Evolutionary conservation across 495 filamentous ascomycete genomes (phyloP).

Genomic region (Lentithecium fluviatile): DNA sequence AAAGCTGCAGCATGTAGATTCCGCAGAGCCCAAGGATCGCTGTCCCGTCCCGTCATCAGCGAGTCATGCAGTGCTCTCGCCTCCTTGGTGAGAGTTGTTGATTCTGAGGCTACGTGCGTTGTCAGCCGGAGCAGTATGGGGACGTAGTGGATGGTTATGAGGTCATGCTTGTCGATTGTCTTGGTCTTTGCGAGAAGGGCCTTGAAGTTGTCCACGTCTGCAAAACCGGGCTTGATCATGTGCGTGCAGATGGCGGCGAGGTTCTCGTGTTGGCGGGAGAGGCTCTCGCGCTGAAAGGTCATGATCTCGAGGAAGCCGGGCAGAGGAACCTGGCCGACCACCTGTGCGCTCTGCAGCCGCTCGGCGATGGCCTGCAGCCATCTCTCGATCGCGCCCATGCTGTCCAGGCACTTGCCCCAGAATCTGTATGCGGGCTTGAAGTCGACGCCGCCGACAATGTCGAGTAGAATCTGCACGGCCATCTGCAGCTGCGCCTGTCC

Average conservation of each 20-base stretch:
- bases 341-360: conserved; percentile 63
- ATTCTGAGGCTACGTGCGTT: conserved; percentile 15
- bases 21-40: conserved; percentile 64
- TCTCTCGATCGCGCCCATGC: conserved; percentile 69
- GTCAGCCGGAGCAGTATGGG: conserved; percentile 56
- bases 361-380: conserved; percentile 72
- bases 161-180: conserved; percentile 69
- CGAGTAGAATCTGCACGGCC: conserved; percentile 38
- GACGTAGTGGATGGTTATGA: conserved; percentile 71
- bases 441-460: conserved; percentile 12
- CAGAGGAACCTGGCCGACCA: conserved; percentile 62
- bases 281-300: conserved; percentile 67
- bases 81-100: conserved; percentile 50
- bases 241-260: conserved; percentile 73
- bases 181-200: conserved; percentile 63
- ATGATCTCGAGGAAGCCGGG: conserved; percentile 66
- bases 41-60: conserved; percentile 62
- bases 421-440: conserved; percentile 39
- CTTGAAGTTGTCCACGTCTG: conserved; percentile 68
- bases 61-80: conserved; percentile 67
- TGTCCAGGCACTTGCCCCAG: conserved; percentile 68
- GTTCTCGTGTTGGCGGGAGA: conserved; percentile 83
- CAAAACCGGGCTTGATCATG: conserved; percentile 71
- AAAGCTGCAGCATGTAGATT: conserved; percentile 73
- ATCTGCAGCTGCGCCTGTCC: conserved; percentile 47